These are phyloP conservation scores for Triticum monococcum DNA, from an alignment of 176 grass and related monocot genomes.

Conservation along the genomic window DNA sequence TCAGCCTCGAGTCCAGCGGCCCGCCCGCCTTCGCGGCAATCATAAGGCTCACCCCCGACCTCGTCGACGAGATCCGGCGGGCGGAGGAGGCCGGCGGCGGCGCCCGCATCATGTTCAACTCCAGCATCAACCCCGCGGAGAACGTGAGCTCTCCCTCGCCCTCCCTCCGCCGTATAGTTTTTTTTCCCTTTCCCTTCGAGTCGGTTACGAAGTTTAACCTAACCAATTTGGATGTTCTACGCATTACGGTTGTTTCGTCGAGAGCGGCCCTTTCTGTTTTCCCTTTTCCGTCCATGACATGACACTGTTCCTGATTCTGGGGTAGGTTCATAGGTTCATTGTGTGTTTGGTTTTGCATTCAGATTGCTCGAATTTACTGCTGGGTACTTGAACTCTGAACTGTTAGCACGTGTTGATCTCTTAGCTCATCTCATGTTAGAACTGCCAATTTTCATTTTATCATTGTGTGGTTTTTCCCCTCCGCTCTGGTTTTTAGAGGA, in stretches of 20 bases:
- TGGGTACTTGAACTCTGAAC: not conserved
- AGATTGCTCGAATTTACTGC: conserved; percentile 18
- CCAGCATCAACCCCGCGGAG: conserved; percentile 61
- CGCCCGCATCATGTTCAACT: conserved; percentile 88
- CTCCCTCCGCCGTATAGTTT: conserved; percentile 8
- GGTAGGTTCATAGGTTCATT: not conserved
- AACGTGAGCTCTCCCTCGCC: conserved; percentile 60
- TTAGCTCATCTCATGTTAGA: not conserved
- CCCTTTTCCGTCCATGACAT: not conserved
- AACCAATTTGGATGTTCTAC: conserved; percentile 27
- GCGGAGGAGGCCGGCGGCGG: conserved; percentile 72
- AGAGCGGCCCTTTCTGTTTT: not conserved
- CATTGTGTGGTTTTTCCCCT: not conserved
- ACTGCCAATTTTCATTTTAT: not conserved
- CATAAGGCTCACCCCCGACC: conserved; percentile 78
- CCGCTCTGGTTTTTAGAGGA: not conserved
- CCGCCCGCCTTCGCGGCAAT: conserved; percentile 75
- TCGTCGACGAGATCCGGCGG: conserved; percentile 93
- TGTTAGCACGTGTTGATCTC: not conserved
- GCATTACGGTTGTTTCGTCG: conserved; percentile 4
- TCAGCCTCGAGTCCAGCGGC: conserved; percentile 61
- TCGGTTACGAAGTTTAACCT: conserved; percentile 31
- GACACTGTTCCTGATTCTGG: conserved; percentile 13
- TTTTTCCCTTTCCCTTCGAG: not conserved
- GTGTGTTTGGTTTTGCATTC: conserved; percentile 18